Conservation (phyloP, 805 yeast genomes). For the Jamesozyma jinghongensis region DNA sequence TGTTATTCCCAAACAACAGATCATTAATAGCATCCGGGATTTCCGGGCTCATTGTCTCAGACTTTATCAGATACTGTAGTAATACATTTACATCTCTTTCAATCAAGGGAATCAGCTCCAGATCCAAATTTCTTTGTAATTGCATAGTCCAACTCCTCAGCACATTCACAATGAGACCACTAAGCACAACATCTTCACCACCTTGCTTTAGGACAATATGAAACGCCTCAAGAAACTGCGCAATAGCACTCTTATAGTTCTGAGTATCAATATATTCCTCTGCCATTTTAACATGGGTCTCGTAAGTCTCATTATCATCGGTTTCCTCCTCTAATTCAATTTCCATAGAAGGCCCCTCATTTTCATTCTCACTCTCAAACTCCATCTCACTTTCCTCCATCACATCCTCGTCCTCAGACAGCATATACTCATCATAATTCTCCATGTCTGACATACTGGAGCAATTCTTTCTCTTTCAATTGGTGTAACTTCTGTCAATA, state of each 20-base stretch:
- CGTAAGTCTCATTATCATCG: too few species aligned
- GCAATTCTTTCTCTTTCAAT: not conserved
- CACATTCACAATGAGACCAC: not conserved
- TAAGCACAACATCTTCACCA: too few species aligned
- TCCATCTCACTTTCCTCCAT: conserved; percentile 18
- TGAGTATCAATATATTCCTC: too few species aligned
- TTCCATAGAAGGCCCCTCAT: not conserved
- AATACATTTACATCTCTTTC: conserved; percentile 1
- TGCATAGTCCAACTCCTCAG: not conserved
- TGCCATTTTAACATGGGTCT: too few species aligned
- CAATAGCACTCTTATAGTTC: too few species aligned
- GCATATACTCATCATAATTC: conserved; percentile 25
- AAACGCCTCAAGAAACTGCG: not conserved
- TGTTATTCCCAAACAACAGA: conserved; percentile 1
- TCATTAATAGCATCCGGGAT: not conserved
- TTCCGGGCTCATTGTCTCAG: not conserved
- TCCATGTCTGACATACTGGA: conserved; percentile 8
- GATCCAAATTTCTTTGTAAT: not conserved
- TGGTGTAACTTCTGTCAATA: too few species aligned
- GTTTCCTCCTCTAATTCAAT: not conserved
- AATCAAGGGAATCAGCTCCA: not conserved
- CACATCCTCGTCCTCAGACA: conserved; percentile 25
- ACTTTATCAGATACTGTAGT: not conserved
- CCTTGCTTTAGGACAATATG: too few species aligned
- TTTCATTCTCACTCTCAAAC: conserved; percentile 16